Percentiles rank a stretch among this genome's conserved stretches.
phyloP scores from a whole-genome alignment of 23 red algal species.

The Cyanidiococcus yangmingshanensis region DNA sequence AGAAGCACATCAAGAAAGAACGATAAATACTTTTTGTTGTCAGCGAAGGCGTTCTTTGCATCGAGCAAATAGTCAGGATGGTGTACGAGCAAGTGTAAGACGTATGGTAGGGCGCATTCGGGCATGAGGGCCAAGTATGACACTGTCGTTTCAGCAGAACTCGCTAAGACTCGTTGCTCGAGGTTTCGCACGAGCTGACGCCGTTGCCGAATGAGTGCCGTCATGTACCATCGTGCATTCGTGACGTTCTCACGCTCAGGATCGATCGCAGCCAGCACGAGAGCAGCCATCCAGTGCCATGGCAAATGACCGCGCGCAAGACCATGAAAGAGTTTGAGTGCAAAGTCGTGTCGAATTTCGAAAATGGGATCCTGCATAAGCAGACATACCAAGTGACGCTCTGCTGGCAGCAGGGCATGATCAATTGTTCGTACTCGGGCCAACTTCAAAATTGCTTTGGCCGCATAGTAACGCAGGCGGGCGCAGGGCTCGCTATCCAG shows the following conservation, averaged over 20 bases:
- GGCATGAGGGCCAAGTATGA: not conserved
- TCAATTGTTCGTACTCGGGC: not conserved
- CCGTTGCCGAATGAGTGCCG: constrained; percentile 3
- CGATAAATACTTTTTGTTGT: not conserved
- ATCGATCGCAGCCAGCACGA: constrained; percentile 12
- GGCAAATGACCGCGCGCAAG: not conserved
- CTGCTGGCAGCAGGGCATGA: not conserved
- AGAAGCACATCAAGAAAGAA: not conserved
- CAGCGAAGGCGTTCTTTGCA: constrained; percentile 6
- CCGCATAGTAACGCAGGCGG: constrained; percentile 14
- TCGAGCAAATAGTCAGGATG: constrained; percentile 14
- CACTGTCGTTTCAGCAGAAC: not conserved
- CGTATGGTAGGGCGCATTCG: constrained; percentile 1
- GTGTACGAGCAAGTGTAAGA: constrained; percentile 5
- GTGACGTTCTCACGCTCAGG: constrained; percentile 17
- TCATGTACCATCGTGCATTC: not conserved
- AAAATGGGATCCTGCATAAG: constrained; percentile 19
- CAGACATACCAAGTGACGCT: not conserved
- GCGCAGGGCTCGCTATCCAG: constrained; percentile 5
- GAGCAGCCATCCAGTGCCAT: not conserved
- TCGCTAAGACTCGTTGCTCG: not conserved
- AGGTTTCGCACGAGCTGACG: not conserved
- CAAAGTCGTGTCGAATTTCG: constrained; percentile 14
- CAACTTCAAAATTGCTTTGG: constrained; percentile 1
- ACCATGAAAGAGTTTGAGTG: constrained; percentile 6